Conservation (phyloP, 345 rosid species). For the Eucalyptus viminalis region DNA sequence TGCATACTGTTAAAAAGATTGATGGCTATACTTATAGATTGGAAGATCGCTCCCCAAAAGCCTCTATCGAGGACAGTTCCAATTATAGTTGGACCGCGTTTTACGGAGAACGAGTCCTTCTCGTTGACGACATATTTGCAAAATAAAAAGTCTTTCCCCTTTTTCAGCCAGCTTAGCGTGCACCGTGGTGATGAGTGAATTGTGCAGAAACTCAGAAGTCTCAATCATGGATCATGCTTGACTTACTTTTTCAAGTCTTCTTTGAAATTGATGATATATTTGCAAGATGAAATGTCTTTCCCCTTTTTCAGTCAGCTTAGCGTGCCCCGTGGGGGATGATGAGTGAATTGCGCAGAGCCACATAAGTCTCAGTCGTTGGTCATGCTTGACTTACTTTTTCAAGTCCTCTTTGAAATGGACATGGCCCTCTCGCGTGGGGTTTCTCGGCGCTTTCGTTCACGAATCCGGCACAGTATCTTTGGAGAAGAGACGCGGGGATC, state of each 20-base stretch:
- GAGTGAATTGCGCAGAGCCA: background rate
- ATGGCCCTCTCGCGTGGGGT: no score
- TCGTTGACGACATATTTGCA: background rate
- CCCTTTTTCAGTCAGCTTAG: background rate
- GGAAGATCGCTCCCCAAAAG: background rate
- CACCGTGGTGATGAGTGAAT: background rate
- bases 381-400: background rate
- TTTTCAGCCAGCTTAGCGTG: background rate
- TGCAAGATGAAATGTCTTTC: no score
- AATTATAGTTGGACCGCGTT: background rate
- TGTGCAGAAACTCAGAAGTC: background rate
- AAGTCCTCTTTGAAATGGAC: background rate
- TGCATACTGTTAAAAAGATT: no score
- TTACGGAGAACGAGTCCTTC: no score
- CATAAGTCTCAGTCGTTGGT: background rate
- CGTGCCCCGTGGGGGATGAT: background rate
- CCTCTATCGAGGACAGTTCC: background rate
- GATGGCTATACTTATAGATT: background rate
- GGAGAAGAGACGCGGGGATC: no score
- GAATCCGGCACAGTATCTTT: no score
- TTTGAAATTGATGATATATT: no score
- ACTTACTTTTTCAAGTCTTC: background rate
- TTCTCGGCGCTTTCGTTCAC: no score
- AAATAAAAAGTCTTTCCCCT: background rate
- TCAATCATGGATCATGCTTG: background rate